A percentile compares a stretch with the other conserved stretches of the same genome.
Evolutionary conservation across 2,329 filamentous ascomycete genomes (phyloP).

Genomic region (Saccharata proteae): DNA sequence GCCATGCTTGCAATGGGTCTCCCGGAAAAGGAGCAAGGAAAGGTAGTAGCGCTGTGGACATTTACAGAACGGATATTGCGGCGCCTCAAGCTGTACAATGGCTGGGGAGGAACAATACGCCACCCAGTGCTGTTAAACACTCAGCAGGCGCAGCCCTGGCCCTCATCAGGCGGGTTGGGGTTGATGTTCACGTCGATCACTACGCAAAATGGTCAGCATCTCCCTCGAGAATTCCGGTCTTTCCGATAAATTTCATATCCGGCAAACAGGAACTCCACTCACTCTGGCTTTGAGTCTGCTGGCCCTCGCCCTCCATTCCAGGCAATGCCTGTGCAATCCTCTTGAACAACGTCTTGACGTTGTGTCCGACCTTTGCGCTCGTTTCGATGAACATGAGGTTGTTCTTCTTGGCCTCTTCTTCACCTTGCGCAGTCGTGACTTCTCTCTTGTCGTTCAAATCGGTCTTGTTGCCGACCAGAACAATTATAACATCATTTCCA

Average conservation of each 20-base stretch:
- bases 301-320: conserved; percentile 88
- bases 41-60: conserved; percentile 7
- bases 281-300: conserved; percentile 71
- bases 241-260: conserved; percentile 1
- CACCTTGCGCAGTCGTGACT: conserved; percentile 89
- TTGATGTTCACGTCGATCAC: conserved; percentile 92
- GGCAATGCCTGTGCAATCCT: conserved; percentile 96
- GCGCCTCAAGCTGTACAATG: too few species aligned
- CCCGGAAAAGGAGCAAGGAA: conserved; percentile 3
- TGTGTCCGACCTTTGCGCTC: conserved; percentile 93
- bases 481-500: conserved; percentile 97
- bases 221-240: neutral
- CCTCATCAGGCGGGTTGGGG: conserved; percentile 33
- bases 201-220: conserved; percentile 30
- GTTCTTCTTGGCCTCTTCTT: conserved; percentile 96
- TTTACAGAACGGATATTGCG: conserved; percentile 9
- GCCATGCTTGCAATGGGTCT: conserved; percentile 25
- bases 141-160: conserved; percentile 23
- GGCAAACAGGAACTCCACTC: conserved; percentile 27
- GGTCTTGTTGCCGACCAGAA: conserved; percentile 97
- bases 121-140: too few species aligned
- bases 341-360: conserved; percentile 95
- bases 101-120: too few species aligned
- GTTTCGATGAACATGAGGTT: conserved; percentile 99
- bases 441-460: conserved; percentile 97